These are phyloP conservation scores for Mycosarcoma maydis DNA, from an alignment of 1,284 basidiomycete genomes.

Conservation along the genomic window DNA sequence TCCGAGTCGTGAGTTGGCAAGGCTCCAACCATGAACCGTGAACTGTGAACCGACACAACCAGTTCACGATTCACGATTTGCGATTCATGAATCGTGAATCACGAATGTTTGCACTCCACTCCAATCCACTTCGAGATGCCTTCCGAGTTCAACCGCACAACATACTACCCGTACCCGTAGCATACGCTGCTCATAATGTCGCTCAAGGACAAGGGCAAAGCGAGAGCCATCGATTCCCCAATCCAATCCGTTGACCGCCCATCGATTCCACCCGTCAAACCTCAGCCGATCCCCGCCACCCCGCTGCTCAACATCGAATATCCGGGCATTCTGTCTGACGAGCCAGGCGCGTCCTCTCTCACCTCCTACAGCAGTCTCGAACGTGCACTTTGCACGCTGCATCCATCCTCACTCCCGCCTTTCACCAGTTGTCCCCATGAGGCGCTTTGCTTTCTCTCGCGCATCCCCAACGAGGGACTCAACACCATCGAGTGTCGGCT, in stretches of 20 bases:
- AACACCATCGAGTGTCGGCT: conserved; percentile 56
- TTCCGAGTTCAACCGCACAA: background rate
- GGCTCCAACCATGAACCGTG: too few relatives aligned
- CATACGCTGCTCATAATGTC: conserved; percentile 2
- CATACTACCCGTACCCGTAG: too few relatives aligned
- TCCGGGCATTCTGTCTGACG: conserved; percentile 44
- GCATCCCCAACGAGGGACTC: conserved; percentile 31
- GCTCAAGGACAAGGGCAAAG: conserved; percentile 21
- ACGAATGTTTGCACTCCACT: too few relatives aligned
- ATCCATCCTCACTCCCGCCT: conserved; percentile 34
- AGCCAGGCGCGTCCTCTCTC: background rate
- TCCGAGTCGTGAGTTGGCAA: too few relatives aligned
- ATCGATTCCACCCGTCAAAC: conserved; percentile 14
- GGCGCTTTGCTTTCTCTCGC: conserved; percentile 49
- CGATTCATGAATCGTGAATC: too few relatives aligned
- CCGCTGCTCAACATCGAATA: conserved; percentile 56
- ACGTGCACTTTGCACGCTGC: conserved; percentile 51
- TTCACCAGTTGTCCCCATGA: conserved; percentile 37
- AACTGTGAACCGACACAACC: background rate
- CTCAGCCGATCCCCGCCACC: conserved; percentile 40
- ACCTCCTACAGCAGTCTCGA: conserved; percentile 26
- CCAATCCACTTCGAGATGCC: too few relatives aligned
- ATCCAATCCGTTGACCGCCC: background rate
- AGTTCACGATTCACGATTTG: too few relatives aligned
- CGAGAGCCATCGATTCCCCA: conserved; percentile 9